A percentile compares a stretch with the other conserved stretches of the same genome.
These are phyloP conservation scores for Podaxis sp. DNA, from an alignment of 768 basidiomycete genomes.

Conservation along the genomic window DNA sequence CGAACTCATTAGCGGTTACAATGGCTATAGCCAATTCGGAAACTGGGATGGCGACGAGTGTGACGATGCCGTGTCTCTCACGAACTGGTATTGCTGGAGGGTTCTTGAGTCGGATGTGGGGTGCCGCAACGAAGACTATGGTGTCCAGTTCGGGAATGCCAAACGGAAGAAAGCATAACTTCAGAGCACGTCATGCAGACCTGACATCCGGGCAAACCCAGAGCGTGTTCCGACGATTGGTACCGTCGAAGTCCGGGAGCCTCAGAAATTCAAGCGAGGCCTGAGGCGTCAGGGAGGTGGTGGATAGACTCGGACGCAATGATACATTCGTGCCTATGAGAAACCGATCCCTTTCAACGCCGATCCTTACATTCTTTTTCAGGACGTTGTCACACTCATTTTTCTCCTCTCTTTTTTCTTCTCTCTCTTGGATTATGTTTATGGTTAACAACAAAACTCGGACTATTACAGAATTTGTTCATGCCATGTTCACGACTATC, in stretches of 20 bases:
- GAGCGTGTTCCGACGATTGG: slow-evolving; percentile 9
- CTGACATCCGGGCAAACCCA: slow-evolving; percentile 5
- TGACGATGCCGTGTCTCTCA: slow-evolving; percentile 32
- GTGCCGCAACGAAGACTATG: slow-evolving; percentile 38
- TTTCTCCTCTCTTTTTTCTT: neutral
- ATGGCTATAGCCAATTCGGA: slow-evolving; percentile 27
- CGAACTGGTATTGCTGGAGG: slow-evolving; percentile 37
- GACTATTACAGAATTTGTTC: slow-evolving; percentile 7
- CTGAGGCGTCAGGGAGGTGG: neutral
- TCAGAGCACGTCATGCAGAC: neutral
- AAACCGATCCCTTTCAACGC: neutral
- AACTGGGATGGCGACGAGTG: slow-evolving; percentile 29
- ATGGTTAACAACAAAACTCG: neutral
- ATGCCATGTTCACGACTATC: slow-evolving; percentile 13
- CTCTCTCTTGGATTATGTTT: neutral
- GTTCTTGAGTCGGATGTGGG: slow-evolving; percentile 78
- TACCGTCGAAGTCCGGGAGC: slow-evolving; percentile 11
- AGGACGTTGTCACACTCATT: slow-evolving; percentile 10
- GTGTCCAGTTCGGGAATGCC: slow-evolving; percentile 3
- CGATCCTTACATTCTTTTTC: slow-evolving; percentile 5
- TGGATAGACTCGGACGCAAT: neutral
- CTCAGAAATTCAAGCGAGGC: slow-evolving; percentile 5
- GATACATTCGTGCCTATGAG: neutral
- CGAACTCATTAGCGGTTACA: slow-evolving; percentile 20
- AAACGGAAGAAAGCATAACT: neutral